A percentile compares a stretch with the other conserved stretches of the same genome.
phyloP scores from a whole-genome alignment of 1,284 basidiomycete species.

The Schizopora paradoxa region DNA sequence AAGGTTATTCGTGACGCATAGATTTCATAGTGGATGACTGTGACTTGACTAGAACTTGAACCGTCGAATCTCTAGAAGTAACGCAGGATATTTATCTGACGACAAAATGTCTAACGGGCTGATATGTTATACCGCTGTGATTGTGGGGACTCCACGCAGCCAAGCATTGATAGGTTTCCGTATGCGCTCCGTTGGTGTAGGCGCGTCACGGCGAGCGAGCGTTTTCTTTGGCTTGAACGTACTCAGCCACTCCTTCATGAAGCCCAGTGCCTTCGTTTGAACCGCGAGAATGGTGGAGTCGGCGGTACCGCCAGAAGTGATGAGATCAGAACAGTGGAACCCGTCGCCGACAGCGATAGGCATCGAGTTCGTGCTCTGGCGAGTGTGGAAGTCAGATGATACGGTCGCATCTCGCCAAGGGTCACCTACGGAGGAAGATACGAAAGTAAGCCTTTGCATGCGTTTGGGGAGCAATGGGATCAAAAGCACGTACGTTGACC shows the following conservation, averaged over 20 bases:
- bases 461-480: slow-evolving; percentile 8
- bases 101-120: no score
- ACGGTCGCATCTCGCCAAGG: slow-evolving; percentile 70
- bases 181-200: no score
- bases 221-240: slow-evolving; percentile 30
- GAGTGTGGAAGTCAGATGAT: slow-evolving; percentile 47
- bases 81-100: no score
- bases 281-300: slow-evolving; percentile 51
- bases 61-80: no score
- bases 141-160: slow-evolving; percentile 1
- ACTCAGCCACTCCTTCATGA: slow-evolving; percentile 48
- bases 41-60: no score
- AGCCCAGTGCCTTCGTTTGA: slow-evolving; percentile 40
- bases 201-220: not conserved
- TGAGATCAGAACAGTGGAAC: slow-evolving; percentile 63
- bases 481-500: slow-evolving; percentile 45
- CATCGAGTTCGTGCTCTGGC: slow-evolving; percentile 44
- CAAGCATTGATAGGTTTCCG: slow-evolving; percentile 11
- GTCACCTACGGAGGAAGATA: slow-evolving; percentile 40
- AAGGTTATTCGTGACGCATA: not conserved
- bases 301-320: slow-evolving; percentile 33
- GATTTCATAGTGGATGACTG: no score
- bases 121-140: no score
- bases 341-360: slow-evolving; percentile 55
- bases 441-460: slow-evolving; percentile 12